Percentiles rank a stretch among this genome's conserved stretches.
Conservation (phyloP, 805 yeast species). For the Starmerella bombicola region DNA sequence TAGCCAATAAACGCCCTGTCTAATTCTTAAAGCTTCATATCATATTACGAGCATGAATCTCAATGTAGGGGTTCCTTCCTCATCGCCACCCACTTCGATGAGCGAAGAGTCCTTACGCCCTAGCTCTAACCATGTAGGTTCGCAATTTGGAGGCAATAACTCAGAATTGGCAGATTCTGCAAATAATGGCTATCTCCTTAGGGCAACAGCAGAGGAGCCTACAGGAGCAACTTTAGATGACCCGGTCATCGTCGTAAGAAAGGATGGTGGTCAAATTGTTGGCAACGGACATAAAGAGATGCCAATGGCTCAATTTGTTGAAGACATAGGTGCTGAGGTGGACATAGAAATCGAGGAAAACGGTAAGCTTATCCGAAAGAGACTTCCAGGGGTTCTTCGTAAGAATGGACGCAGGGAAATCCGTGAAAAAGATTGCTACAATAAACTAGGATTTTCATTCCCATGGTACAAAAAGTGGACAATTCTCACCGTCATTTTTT, state of each 20-base stretch:
- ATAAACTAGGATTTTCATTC: conserved; percentile 30
- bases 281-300: conserved; percentile 11
- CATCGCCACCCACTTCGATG: too few species aligned
- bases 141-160: too few species aligned
- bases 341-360: conserved; percentile 6
- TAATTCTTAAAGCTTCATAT: too few species aligned
- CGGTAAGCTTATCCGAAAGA: conserved; percentile 8
- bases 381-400: conserved; percentile 15
- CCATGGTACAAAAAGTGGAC: conserved; percentile 30
- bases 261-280: conserved; percentile 1
- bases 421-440: conserved; percentile 30
- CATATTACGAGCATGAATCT: too few species aligned
- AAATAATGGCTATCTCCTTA: too few species aligned
- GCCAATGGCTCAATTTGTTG: conserved; percentile 12
- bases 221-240: conserved; percentile 4
- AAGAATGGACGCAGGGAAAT: conserved; percentile 18
- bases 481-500: conserved; percentile 30
- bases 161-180: too few species aligned
- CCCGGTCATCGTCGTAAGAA: conserved; percentile 2
- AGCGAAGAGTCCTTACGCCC: too few species aligned
- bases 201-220: conserved; percentile 2
- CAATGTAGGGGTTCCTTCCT: too few species aligned
- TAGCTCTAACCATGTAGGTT: too few species aligned
- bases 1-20: too few species aligned
- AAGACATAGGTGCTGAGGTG: conserved; percentile 17